A percentile compares a stretch with the other conserved stretches of the same genome.
phyloP scores from a whole-genome alignment of 352 stramenopile species.

The Phytophthora aleatoria region DNA sequence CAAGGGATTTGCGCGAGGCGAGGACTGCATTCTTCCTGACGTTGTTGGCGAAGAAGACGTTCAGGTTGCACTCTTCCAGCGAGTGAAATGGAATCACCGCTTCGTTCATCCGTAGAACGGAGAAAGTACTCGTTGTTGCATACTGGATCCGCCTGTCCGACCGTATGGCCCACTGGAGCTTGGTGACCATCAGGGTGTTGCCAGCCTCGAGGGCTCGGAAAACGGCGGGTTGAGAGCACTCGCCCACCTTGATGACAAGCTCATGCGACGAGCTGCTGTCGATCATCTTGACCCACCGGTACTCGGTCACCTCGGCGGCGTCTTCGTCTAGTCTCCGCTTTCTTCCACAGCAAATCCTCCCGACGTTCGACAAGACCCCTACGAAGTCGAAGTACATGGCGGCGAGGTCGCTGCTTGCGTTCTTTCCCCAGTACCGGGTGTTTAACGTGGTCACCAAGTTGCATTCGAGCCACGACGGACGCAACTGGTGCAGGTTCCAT shows the following conservation, averaged over 20 bases:
- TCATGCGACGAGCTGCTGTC: slow-evolving; percentile 52
- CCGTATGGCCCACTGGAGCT: slow-evolving; percentile 50
- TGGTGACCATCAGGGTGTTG: slow-evolving; percentile 57
- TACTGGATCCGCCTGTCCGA: slow-evolving; percentile 38
- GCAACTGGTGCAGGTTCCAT: slow-evolving; percentile 4
- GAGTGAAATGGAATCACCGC: slow-evolving; percentile 37
- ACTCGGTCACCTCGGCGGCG: slow-evolving; percentile 27
- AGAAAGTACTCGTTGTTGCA: slow-evolving; percentile 47
- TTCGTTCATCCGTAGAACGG: slow-evolving; percentile 45
- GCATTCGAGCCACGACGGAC: slow-evolving; percentile 51
- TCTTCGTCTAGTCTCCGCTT: slow-evolving; percentile 30
- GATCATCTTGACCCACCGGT: slow-evolving; percentile 71
- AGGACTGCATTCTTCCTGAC: slow-evolving; percentile 29
- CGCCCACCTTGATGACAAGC: slow-evolving; percentile 47
- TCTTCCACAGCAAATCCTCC: slow-evolving; percentile 41
- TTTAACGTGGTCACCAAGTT: slow-evolving; percentile 47
- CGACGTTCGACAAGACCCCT: slow-evolving; percentile 60
- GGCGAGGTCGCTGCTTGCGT: slow-evolving; percentile 9
- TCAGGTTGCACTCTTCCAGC: slow-evolving; percentile 45
- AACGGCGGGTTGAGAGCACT: slow-evolving; percentile 48
- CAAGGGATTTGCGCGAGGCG: slow-evolving; percentile 11
- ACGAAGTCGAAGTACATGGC: slow-evolving; percentile 69
- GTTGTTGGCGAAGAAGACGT: slow-evolving; percentile 39
- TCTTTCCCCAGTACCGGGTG: slow-evolving; percentile 31
- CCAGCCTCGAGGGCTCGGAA: slow-evolving; percentile 59